These are phyloP conservation scores for Pseudonitzschia pungens DNA, from an alignment of 108 stramenopile species.

Conservation along the genomic window DNA sequence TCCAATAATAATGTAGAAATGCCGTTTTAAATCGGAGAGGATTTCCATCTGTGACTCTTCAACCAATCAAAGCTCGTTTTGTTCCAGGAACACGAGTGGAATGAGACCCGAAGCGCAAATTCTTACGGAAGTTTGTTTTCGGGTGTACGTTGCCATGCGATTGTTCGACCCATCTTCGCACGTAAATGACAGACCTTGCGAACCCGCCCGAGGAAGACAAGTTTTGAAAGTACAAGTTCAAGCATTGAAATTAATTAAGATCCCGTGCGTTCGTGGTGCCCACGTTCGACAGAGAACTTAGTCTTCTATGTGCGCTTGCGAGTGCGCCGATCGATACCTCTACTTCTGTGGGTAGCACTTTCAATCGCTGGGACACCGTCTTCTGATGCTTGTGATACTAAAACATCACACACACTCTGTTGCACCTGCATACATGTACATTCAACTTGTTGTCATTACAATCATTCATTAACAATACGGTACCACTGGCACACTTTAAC, in stretches of 20 bases:
- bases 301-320: background rate
- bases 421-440: background rate
- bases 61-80: background rate
- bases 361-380: too few relatives aligned
- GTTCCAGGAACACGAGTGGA: background rate
- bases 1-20: background rate
- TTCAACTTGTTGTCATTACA: too few relatives aligned
- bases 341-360: too few relatives aligned
- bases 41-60: background rate
- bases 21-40: background rate
- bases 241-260: background rate
- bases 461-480: too few relatives aligned
- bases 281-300: background rate
- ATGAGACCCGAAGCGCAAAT: background rate
- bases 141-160: background rate
- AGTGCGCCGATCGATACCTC: too few relatives aligned
- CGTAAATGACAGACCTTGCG: background rate
- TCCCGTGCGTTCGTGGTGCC: background rate
- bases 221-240: background rate
- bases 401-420: background rate
- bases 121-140: background rate
- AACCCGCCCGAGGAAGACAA: background rate
- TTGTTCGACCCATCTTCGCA: background rate
- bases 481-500: background rate
- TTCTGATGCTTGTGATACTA: background rate